phyloP scores from a whole-genome alignment of 768 basidiomycete species.

The Agaricus bisporus region DNA sequence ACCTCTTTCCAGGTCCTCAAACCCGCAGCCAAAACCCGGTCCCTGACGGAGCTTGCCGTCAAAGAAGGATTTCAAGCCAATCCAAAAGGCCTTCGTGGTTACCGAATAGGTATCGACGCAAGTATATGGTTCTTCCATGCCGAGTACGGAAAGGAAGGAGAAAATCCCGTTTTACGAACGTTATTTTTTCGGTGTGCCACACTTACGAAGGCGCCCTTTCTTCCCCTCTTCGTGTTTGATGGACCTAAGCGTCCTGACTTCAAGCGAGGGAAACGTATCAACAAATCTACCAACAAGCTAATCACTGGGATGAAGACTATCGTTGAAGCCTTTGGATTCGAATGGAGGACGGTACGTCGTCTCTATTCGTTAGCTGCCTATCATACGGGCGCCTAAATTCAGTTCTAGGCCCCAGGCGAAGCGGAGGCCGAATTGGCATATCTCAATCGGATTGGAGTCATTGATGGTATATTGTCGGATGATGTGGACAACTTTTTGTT shows the following conservation, averaged over 20 bases:
- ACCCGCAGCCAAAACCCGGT: constrained; percentile 65
- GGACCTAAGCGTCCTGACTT: constrained; percentile 77
- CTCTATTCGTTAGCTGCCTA: no score
- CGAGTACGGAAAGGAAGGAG: constrained; percentile 68
- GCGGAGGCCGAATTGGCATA: constrained; percentile 93
- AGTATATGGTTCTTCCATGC: constrained; percentile 84
- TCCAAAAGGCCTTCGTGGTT: constrained; percentile 58
- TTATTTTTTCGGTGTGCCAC: constrained; percentile 80
- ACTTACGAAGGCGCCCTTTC: constrained; percentile 70
- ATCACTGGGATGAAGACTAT: constrained; percentile 74
- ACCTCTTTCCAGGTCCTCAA: constrained; percentile 44
- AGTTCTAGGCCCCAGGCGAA: constrained; percentile 76
- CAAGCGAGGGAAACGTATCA: constrained; percentile 74
- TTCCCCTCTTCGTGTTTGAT: constrained; percentile 91
- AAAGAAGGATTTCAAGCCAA: constrained; percentile 71
- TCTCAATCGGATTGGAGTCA: constrained; percentile 71
- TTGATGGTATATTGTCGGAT: constrained; percentile 88
- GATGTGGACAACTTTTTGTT: constrained; percentile 93
- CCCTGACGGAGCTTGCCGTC: constrained; percentile 71
- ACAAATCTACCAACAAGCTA: constrained; percentile 55
- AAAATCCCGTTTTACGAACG: constrained; percentile 82
- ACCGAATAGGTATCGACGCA: constrained; percentile 83
- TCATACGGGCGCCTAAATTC: constrained; percentile 15
- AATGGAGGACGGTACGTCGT: constrained; percentile 56
- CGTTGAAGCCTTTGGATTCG: constrained; percentile 75